Conservation (phyloP, 441 rosid genomes). For the Populus trichocarpa region DNA sequence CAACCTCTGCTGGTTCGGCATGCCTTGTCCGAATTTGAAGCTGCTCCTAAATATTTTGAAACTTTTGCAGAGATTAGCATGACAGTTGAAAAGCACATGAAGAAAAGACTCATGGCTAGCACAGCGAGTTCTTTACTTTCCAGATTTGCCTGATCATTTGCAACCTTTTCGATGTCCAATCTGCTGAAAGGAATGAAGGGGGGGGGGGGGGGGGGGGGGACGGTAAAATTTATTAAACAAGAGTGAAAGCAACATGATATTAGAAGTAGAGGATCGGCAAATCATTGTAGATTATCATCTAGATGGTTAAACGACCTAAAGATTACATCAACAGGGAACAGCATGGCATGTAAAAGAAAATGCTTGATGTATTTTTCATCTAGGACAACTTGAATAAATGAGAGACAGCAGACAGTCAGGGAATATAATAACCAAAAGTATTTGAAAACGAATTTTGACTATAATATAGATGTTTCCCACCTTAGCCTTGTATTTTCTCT, state of each 20-base stretch:
- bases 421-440: not conserved
- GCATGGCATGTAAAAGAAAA: not conserved
- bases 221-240: not conserved
- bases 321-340: not conserved
- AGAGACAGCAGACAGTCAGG: not conserved
- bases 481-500: constrained; percentile 64
- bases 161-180: constrained; percentile 57
- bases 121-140: constrained; percentile 71
- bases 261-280: not conserved
- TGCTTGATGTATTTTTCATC: not conserved
- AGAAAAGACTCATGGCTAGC: constrained; percentile 60
- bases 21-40: constrained; percentile 32
- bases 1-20: constrained; percentile 58
- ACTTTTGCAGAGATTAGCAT: constrained; percentile 53
- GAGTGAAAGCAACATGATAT: not conserved
- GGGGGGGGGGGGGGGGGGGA: not conserved
- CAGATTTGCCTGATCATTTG: constrained; percentile 52
- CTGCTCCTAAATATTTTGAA: constrained; percentile 32
- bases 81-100: constrained; percentile 49
- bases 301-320: not conserved
- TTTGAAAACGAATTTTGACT: not conserved
- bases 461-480: constrained; percentile 27
- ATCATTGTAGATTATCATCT: not conserved
- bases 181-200: constrained; percentile 28
- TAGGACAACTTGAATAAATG: not conserved